Percentiles rank a stretch among this genome's conserved stretches.
These are phyloP conservation scores for Blastobotrys ciferrii DNA, from an alignment of 1,139 yeast genomes.

Conservation along the genomic window DNA sequence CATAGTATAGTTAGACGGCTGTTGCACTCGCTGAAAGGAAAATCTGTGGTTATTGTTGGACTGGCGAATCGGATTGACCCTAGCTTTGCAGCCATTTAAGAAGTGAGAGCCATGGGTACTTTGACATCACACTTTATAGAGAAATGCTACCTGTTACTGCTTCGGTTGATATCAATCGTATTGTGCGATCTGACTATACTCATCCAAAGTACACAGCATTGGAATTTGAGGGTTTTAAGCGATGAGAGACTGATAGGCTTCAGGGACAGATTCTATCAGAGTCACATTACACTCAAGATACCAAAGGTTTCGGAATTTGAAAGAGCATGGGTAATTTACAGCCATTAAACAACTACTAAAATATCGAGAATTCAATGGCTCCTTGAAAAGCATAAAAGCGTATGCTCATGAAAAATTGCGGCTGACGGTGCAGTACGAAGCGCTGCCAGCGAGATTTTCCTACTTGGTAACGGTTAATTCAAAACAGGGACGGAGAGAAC, in stretches of 20 bases:
- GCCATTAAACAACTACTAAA: not conserved
- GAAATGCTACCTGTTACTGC: conserved; percentile 1
- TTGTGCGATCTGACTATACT: not conserved
- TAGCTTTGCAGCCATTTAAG: not conserved
- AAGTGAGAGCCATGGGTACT: not conserved
- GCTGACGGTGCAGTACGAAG: conserved; percentile 3
- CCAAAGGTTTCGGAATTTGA: not conserved
- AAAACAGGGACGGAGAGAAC: not conserved
- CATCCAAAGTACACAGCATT: not conserved
- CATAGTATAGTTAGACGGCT: too few relatives aligned
- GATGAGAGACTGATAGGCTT: not conserved
- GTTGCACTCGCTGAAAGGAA: too few relatives aligned
- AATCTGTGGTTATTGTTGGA: conserved; percentile 1
- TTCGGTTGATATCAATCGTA: not conserved
- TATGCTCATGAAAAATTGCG: conserved; percentile 1
- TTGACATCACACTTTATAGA: not conserved
- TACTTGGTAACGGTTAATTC: not conserved
- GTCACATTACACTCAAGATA: not conserved
- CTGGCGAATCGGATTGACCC: not conserved
- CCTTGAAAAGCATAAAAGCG: not conserved
- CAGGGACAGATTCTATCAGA: conserved; percentile 1
- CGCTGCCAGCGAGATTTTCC: not conserved
- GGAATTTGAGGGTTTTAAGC: not conserved
- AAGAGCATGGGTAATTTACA: not conserved
- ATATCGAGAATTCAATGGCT: not conserved